Base-by-base conservation (phyloP, 2,329 filamentous ascomycete species). In the Lomentospora prolificans region DNA sequence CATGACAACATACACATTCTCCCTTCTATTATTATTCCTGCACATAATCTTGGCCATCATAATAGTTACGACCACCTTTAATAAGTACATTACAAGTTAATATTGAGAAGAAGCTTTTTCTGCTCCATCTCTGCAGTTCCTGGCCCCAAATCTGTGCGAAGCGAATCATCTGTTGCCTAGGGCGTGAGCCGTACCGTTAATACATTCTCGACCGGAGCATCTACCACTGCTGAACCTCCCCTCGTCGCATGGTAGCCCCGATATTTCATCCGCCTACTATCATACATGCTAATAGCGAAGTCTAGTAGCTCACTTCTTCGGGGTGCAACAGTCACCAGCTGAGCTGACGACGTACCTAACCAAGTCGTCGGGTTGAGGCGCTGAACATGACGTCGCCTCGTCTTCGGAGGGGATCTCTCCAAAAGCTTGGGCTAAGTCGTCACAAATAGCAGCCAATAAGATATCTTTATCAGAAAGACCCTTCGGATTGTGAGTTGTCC, bases 401-500 rank as follows among this genome's bases (percentile, higher is more conserved):
- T 65, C 63, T 25, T 68, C 66, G 25, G 63, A 67, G 39, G 70
- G 63, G 17, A 76, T 62, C 66, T 85, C 84, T 33, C 80, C 81
- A 64, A 82, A 77, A 59, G 79, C 75, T 14, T 61, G 64, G 27
- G 81, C 84, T 5, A 82, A 67, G 24, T 72, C 65, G 66, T 89
- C 86, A 63, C 85, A 89, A 58, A 80, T 72, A 4, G 66, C 64
- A 0, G 86, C 86, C 67, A 89, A 76, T 36, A 73, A 63, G 27
- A 86, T 68, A 64, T 89, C 86, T 64, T 81, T 82, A 19, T 70
- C 69, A 0, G 82, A 85, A n/a, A 90, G 70, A 1, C 86, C 86
- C 7, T 72, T 70, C 0, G 85, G 85, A 57, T 71, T 77, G 65
- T 89, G 86, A 1, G 86, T 89, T 7, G 85, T 89, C 86, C 86